These are phyloP conservation scores for Aspergillus pseudoterreus DNA, from an alignment of 2,329 filamentous ascomycete genomes.

Conservation along the genomic window DNA sequence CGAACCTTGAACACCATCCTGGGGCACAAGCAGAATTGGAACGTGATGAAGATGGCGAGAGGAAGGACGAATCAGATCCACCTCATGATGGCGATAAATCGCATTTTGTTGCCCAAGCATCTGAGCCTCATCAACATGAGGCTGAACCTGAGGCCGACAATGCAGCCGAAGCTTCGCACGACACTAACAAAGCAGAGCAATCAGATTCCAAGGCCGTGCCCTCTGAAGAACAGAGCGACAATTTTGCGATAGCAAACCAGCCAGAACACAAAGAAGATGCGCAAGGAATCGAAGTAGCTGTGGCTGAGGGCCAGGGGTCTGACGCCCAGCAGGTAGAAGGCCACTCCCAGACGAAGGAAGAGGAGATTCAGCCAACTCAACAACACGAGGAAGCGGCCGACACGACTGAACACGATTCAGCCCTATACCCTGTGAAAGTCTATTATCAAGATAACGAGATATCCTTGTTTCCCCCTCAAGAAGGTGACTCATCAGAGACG, in stretches of 20 bases:
- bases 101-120: slow-evolving; percentile 4
- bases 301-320: slow-evolving; percentile 9
- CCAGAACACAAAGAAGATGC: slow-evolving; percentile 15
- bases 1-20: neutral
- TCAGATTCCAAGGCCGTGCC: slow-evolving; percentile 2
- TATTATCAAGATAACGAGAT: slow-evolving; percentile 56
- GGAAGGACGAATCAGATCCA: slow-evolving; percentile 1
- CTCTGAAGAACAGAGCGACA: slow-evolving; percentile 6
- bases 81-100: slow-evolving; percentile 3
- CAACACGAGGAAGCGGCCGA: slow-evolving; percentile 7
- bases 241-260: neutral
- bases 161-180: slow-evolving; percentile 7
- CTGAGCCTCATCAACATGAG: slow-evolving; percentile 5
- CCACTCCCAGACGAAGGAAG: neutral
- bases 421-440: slow-evolving; percentile 49
- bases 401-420: slow-evolving; percentile 8
- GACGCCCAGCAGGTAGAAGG: slow-evolving; percentile 1
- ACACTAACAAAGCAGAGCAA: slow-evolving; percentile 22
- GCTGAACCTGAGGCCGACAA: slow-evolving; percentile 1
- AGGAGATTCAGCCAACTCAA: slow-evolving; percentile 8
- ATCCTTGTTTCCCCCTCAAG: slow-evolving; percentile 55
- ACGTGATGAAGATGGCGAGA: neutral
- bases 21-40: neutral
- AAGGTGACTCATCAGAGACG: slow-evolving; percentile 50
- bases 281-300: slow-evolving; percentile 7